Base-by-base conservation (phyloP, 139 green algal genomes). In the Trebouxia sp. region DNA sequence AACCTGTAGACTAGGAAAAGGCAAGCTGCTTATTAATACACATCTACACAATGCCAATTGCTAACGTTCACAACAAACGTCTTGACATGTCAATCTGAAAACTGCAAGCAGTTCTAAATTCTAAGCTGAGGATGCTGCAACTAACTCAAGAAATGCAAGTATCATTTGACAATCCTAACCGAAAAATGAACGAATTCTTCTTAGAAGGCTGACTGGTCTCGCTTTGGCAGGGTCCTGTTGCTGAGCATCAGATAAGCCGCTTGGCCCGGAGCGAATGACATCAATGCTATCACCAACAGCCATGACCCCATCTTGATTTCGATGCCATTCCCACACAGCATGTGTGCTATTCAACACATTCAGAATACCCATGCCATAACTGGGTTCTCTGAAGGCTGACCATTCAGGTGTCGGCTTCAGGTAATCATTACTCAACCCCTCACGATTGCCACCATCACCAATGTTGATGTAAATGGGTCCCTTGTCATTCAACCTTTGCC, bases 391-490 rank as follows among this genome's bases (percentile, higher is more conserved):
- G 70, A 86, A 88, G 39, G 87, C 85, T 8, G 78, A 89, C 85
- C 86, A 95, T 15, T 45, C 6, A 0, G 92, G 92, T 38, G 47
- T 39, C 38, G 69, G 69, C 26, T 77, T 51, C 22, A 65, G 30
- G 20, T 79, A 79, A 10, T 50, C 47, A 43, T 32, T 62, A 15
- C 42, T 62, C 43, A 79, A 30, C 7, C 72, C 72, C 72, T 79
- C 72, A 11, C 45, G 28, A 6, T 79, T 79, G 6, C 72, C 72
- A 65, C 72, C 72, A 79, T 79, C 72, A 8, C 92, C 92, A 65
- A 96, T 88, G 79, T 87, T 89, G 65, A 96, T 87, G 85, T 94
- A 83, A 0, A 87, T 35, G 15, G 85, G 76, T 0, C 88, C 92
- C 53, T 88, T 92, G 9, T 81, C 42, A 47, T 93, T 53, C 26